Base-by-base conservation (phyloP, 1,284 basidiomycete genomes). In the Cystobasidium pallidum region DNA sequence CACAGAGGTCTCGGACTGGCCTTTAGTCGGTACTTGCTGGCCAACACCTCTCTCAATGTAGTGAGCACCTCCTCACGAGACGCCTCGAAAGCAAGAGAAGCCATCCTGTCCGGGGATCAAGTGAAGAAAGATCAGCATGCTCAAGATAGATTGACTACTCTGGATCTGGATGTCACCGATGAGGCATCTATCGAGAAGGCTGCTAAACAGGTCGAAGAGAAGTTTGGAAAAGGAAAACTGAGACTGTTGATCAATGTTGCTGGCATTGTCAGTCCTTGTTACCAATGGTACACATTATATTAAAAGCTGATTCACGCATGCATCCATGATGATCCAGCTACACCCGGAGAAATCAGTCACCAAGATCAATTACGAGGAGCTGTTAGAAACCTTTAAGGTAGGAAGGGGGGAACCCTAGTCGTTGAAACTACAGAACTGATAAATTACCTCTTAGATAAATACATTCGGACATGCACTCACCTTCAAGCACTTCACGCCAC, bases 401-500 rank as follows among this genome's bases (percentile, higher is more conserved):
- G 52, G 75, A 7, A 39, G 36, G 7, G 13, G 6, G 13, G 7
- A 7, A 6, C 13, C 13, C 36, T 13, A 39, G 6, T 13, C 13
- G 6, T 13, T 39, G 13, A 39, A 6, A 39, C 7, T 39, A 39
- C 13, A 39, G 36, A 39, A 13, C 36, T 39, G 36, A 39, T 13
- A 13, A 39, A 7, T 39, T 8, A 26, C 78, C 21, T 79, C 79
- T 66, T 76, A 81, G 64, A 81, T 85, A 77, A 85, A 85, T 78
- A 82, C 84, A 1, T 81, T 85, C 47, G 83, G 81, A 1, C 84
- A 84, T 59, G 80, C 84, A 19, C 77, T 84, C 19, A 80, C 82
- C 0, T 84, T 82, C 79, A 84, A 84, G 76, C 83, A 85, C 75
- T 83, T 85, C 49, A 80, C 81, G 2, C 83, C 83, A 1, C 80